Percentiles rank a stretch among this genome's conserved stretches.
These are phyloP conservation scores for Monosporascus sp. DNA, from an alignment of 2,329 filamentous ascomycete genomes.

Conservation along the genomic window DNA sequence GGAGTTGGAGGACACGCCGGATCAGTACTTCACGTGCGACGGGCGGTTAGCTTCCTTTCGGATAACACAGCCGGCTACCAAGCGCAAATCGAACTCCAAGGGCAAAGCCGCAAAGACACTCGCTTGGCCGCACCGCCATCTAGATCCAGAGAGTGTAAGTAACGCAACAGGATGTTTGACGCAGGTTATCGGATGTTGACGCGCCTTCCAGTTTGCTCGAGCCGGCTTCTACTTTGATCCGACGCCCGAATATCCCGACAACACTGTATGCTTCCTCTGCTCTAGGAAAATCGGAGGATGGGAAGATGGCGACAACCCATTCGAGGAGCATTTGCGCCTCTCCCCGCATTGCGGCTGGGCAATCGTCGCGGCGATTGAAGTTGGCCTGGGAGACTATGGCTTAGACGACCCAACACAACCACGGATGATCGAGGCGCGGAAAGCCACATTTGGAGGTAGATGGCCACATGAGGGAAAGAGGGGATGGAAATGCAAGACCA, in stretches of 20 bases:
- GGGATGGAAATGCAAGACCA: constrained; percentile 83
- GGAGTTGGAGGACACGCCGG: constrained; percentile 32
- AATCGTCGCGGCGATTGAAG: constrained; percentile 59
- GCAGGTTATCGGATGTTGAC: not conserved
- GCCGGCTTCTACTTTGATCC: constrained; percentile 91
- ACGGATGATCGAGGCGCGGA: constrained; percentile 69
- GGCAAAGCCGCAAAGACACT: constrained; percentile 52
- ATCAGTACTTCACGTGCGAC: constrained; percentile 59
- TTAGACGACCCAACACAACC: constrained; percentile 70
- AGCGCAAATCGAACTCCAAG: constrained; percentile 65
- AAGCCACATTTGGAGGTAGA: constrained; percentile 72
- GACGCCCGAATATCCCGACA: constrained; percentile 69
- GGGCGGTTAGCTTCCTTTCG: constrained; percentile 79
- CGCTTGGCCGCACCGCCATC: constrained; percentile 73
- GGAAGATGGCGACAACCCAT: constrained; percentile 80
- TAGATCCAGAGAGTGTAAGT: constrained; percentile 59
- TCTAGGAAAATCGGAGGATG: constrained; percentile 81
- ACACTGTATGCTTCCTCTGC: constrained; percentile 86
- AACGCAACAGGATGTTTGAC: constrained; percentile 5
- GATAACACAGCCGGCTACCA: constrained; percentile 53
- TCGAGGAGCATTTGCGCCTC: constrained; percentile 80
- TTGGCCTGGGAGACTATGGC: constrained; percentile 55
- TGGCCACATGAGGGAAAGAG: constrained; percentile 91
- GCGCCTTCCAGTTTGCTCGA: constrained; percentile 62
- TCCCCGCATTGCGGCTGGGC: constrained; percentile 84